Base-by-base conservation (phyloP, 345 rosid species). In the Trapa bicornis region DNA sequence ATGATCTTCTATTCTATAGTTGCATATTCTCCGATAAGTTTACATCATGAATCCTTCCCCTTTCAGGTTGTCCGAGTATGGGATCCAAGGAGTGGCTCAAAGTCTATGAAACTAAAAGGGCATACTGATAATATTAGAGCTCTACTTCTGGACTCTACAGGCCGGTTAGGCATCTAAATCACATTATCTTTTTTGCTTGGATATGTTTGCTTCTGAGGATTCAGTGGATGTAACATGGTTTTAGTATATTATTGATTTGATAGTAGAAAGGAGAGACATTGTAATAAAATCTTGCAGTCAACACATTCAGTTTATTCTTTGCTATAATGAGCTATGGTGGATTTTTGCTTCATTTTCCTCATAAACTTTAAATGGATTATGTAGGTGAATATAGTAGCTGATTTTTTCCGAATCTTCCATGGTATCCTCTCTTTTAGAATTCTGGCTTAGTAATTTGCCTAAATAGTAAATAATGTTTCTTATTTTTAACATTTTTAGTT, bases 81-180 rank as follows among this genome's bases (percentile, higher is more conserved):
- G 99, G 99, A 95, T 76, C 96, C 99, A 60, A 85, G 99, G 73
- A 85, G 87, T 77, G 97, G 97, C 75, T 85, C 90, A 48, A 95
- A 95, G 82, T 85, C 87, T 72, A 89, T 95, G 97, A 95, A 95
- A 81, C 76, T 95, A 70, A 85, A 88, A 79, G 97, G 99, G 77
- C 99, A 95, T 74, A 87, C 92, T 9, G 99, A 95, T 81, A 95
- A 95, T 71, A 86, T 95, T 70, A 82, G 97, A 75, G 92, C 96
- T 64, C 73, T 95, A 72, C 97, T 95, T 74, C 73, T 95, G 76
- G 99, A 95, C 79, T 71, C 96, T 58, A 84, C 92, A 74, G 97
- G 99, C 84, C 86, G 96, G 99, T 87, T 73, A 50, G 82, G 80
- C 76, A 53, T 39, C 29, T 56, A 15, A 3, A 4, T 69, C 48